phyloP scores from a whole-genome alignment of 2,329 filamentous ascomycete species.

The Cytospora leucostoma region DNA sequence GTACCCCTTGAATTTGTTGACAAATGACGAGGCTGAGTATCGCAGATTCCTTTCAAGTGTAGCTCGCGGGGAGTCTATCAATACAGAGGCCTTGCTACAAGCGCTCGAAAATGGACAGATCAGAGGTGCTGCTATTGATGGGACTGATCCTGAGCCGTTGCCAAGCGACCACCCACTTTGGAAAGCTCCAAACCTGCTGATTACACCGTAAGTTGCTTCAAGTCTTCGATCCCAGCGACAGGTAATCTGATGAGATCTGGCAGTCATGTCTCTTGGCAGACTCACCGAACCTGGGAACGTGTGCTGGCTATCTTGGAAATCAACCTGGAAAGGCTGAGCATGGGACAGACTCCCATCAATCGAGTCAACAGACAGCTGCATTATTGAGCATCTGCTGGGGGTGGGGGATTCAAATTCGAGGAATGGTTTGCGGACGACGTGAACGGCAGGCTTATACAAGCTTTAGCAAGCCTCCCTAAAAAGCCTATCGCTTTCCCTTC shows the following conservation, averaged over 20 bases:
- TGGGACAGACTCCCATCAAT: slow-evolving; percentile 33
- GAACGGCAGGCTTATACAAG: too few species aligned
- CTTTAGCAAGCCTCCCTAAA: too few species aligned
- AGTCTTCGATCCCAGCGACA: background rate
- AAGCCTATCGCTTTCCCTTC: too few species aligned
- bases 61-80: slow-evolving; percentile 50
- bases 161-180: slow-evolving; percentile 64
- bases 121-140: slow-evolving; percentile 66
- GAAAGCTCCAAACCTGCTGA: slow-evolving; percentile 62
- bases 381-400: background rate
- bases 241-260: background rate
- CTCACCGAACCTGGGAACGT: slow-evolving; percentile 31
- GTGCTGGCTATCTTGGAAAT: slow-evolving; percentile 32
- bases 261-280: slow-evolving; percentile 38
- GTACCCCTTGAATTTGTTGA: slow-evolving; percentile 36
- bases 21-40: background rate
- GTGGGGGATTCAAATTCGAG: background rate
- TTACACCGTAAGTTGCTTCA: slow-evolving; percentile 39
- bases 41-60: slow-evolving; percentile 63
- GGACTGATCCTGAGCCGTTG: slow-evolving; percentile 71
- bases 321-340: slow-evolving; percentile 34
- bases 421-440: background rate
- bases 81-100: slow-evolving; percentile 52
- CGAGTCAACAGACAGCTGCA: background rate
- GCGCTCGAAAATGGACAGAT: slow-evolving; percentile 48